These are phyloP conservation scores for Afroboletus lepidellus DNA, from an alignment of 1,284 basidiomycete species.

Conservation along the genomic window DNA sequence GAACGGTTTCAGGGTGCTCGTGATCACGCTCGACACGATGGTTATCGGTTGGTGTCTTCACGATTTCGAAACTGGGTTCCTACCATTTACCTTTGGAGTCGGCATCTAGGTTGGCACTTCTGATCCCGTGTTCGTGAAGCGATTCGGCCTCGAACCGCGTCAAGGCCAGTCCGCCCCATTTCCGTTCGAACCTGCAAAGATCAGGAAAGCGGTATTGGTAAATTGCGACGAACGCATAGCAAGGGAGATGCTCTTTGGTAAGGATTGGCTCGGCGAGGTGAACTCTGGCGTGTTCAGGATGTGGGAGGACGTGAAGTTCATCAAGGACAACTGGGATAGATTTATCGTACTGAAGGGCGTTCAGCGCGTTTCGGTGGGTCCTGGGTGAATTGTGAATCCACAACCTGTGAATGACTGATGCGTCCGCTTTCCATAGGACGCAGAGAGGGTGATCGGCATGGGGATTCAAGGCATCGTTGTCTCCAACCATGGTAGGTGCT, in stretches of 20 bases:
- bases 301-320: constrained; percentile 69
- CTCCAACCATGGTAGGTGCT: constrained; percentile 71
- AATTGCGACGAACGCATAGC: constrained; percentile 47
- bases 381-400: not conserved
- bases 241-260: constrained; percentile 45
- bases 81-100: constrained; percentile 44
- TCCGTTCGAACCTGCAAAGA: constrained; percentile 53
- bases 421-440: constrained; percentile 47
- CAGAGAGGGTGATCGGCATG: constrained; percentile 62
- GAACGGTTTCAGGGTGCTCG: constrained; percentile 51
- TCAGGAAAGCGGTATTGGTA: constrained; percentile 35
- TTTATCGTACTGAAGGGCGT: constrained; percentile 75
- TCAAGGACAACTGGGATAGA: constrained; percentile 70
- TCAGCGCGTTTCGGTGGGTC: constrained; percentile 46
- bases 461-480: constrained; percentile 77
- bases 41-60: constrained; percentile 49
- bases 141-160: constrained; percentile 29
- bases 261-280: constrained; percentile 55
- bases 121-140: constrained; percentile 55
- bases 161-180: constrained; percentile 39
- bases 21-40: constrained; percentile 54
- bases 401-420: not conserved
- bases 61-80: constrained; percentile 39
- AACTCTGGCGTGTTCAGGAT: constrained; percentile 58
- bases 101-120: constrained; percentile 44